Conservation (phyloP, 2,329 filamentous ascomycete genomes). For the Ilyonectria destructans region DNA sequence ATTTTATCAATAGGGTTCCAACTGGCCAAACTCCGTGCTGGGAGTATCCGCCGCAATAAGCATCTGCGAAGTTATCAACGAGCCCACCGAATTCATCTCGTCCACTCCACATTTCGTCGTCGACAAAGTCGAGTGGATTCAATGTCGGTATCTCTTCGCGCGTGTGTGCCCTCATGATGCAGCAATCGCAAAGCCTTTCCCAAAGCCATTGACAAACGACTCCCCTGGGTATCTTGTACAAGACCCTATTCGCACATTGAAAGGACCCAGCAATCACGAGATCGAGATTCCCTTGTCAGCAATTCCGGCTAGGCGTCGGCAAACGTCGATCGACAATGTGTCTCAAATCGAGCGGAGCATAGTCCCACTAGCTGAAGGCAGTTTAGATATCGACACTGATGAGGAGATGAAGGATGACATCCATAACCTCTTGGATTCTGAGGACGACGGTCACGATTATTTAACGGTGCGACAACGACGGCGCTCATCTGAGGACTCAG, state of each 20-base stretch:
- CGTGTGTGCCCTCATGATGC: slow-evolving; percentile 34
- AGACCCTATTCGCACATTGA: slow-evolving; percentile 39
- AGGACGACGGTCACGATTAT: slow-evolving; percentile 31
- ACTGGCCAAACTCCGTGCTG: slow-evolving; percentile 80
- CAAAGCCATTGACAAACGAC: slow-evolving; percentile 14
- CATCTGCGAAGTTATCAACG: slow-evolving; percentile 90
- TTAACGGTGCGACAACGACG: slow-evolving; percentile 40
- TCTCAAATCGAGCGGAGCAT: background rate
- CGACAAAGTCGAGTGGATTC: slow-evolving; percentile 86
- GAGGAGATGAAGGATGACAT: slow-evolving; percentile 37
- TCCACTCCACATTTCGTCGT: slow-evolving; percentile 79
- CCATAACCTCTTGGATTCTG: slow-evolving; percentile 43
- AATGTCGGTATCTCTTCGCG: slow-evolving; percentile 87
- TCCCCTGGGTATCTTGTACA: slow-evolving; percentile 48
- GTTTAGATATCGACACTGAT: background rate
- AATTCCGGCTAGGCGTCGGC: slow-evolving; percentile 44
- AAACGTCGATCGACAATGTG: slow-evolving; percentile 11
- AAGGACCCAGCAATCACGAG: background rate
- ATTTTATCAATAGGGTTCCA: background rate
- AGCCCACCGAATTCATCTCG: slow-evolving; percentile 73
- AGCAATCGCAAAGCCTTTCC: slow-evolving; percentile 32
- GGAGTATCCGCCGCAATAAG: slow-evolving; percentile 75
- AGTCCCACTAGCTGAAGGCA: slow-evolving; percentile 11
- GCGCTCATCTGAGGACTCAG: slow-evolving; percentile 41
- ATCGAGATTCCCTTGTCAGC: slow-evolving; percentile 51